Conservation (phyloP, 495 filamentous ascomycete species). For the Hypomontagnella submonticulosa region DNA sequence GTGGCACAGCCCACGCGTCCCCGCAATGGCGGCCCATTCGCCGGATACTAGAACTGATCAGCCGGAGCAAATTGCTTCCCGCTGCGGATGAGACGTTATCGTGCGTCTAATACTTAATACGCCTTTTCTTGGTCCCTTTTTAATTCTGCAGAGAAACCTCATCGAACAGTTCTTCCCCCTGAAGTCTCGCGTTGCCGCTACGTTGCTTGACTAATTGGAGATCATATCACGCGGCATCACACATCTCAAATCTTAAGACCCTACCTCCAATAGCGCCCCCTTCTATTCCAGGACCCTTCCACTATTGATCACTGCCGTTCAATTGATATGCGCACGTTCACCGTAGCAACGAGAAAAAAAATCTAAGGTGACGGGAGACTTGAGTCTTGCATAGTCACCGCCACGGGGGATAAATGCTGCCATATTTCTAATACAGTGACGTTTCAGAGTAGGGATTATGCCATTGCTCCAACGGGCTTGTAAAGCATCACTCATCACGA, state of each 20-base stretch:
- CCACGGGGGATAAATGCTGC: constrained; percentile 16
- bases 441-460: constrained; percentile 25
- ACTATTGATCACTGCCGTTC: constrained; percentile 21
- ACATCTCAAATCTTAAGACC: constrained; percentile 12
- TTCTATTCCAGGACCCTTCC: constrained; percentile 15
- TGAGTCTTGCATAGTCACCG: constrained; percentile 15
- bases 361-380: constrained; percentile 12
- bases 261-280: constrained; percentile 19
- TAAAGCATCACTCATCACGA: constrained; percentile 6
- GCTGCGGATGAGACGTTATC: constrained; percentile 39
- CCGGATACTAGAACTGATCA: constrained; percentile 37
- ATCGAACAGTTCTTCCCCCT: constrained; percentile 31
- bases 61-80: constrained; percentile 36
- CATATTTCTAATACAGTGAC: constrained; percentile 11
- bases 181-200: constrained; percentile 29
- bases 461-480: constrained; percentile 19
- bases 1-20: constrained; percentile 31
- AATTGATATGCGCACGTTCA: constrained; percentile 38
- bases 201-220: constrained; percentile 41
- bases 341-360: constrained; percentile 26
- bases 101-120: constrained; percentile 22
- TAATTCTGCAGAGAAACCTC: constrained; percentile 39
- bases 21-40: constrained; percentile 43
- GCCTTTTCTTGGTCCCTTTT: constrained; percentile 23
- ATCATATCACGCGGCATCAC: constrained; percentile 38